Percentiles rank a stretch among this genome's conserved stretches.
These are phyloP conservation scores for Paxillus ammoniavirescens DNA, from an alignment of 768 basidiomycete species.

Conservation along the genomic window DNA sequence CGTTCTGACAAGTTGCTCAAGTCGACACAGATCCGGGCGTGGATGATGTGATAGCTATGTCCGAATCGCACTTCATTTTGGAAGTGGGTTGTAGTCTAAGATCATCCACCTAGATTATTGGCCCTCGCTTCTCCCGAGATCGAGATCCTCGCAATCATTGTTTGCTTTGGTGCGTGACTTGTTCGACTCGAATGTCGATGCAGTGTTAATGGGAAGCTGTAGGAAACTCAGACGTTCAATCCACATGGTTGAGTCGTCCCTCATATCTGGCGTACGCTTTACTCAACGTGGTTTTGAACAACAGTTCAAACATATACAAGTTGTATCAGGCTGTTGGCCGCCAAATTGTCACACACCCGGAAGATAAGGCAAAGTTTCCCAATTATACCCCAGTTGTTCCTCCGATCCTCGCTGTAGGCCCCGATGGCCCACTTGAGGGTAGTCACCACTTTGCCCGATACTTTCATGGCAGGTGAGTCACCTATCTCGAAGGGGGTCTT, in stretches of 20 bases:
- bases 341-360: conserved; percentile 56
- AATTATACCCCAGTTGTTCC: conserved; percentile 52
- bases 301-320: conserved; percentile 72
- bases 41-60: conserved; percentile 82
- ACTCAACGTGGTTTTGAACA: neutral
- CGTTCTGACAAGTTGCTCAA: conserved; percentile 26
- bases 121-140: conserved; percentile 84
- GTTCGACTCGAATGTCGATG: neutral
- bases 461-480: conserved; percentile 73
- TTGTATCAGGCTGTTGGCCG: conserved; percentile 64
- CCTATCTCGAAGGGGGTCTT: neutral
- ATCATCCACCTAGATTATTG: conserved; percentile 51
- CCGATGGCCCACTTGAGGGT: conserved; percentile 66
- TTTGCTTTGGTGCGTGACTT: conserved; percentile 63
- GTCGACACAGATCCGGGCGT: conserved; percentile 89
- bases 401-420: conserved; percentile 66
- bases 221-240: conserved; percentile 72
- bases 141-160: conserved; percentile 71
- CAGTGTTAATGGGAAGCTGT: neutral
- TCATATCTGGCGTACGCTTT: neutral
- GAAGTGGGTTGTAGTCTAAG: neutral
- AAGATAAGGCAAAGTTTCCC: conserved; percentile 54
- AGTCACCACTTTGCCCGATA: conserved; percentile 74
- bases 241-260: conserved; percentile 52
- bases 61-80: conserved; percentile 21